These are phyloP conservation scores for Talaromyces atroroseus DNA, from an alignment of 2,329 filamentous ascomycete species.

Conservation along the genomic window DNA sequence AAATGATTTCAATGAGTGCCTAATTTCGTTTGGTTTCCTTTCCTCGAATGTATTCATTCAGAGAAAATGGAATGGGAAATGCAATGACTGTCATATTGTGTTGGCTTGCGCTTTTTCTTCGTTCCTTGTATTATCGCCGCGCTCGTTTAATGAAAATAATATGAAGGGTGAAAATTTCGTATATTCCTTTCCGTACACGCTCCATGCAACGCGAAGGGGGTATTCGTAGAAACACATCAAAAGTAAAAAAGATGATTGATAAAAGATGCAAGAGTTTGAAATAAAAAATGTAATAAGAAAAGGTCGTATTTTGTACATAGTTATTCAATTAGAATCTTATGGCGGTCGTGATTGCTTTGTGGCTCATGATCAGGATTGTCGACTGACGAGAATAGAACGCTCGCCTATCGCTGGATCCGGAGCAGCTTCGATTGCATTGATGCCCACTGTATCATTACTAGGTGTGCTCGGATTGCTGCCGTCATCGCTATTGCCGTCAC, in stretches of 20 bases:
- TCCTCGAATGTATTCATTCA: neutral
- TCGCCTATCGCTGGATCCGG: neutral
- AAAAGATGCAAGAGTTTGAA: neutral
- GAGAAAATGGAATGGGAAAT: neutral
- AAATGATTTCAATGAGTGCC: neutral
- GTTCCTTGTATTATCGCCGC: slow-evolving; percentile 9
- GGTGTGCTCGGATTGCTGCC: slow-evolving; percentile 11
- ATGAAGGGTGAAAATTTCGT: neutral
- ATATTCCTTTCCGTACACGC: slow-evolving; percentile 11
- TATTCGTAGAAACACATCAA: slow-evolving; percentile 7
- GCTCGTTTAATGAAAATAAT: neutral
- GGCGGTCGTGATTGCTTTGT: neutral
- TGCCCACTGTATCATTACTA: slow-evolving; percentile 26
- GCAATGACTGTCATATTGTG: slow-evolving; percentile 7
- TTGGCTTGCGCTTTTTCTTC: slow-evolving; percentile 4
- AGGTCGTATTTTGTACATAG: slow-evolving; percentile 4
- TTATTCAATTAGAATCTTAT: neutral
- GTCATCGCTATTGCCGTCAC: slow-evolving; percentile 17
- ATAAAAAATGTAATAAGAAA: neutral
- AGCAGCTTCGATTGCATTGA: slow-evolving; percentile 11
- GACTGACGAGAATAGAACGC: neutral
- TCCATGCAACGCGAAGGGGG: slow-evolving; percentile 14
- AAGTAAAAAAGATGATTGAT: neutral
- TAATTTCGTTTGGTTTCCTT: neutral
- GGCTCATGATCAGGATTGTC: slow-evolving; percentile 3